A percentile compares a stretch with the other conserved stretches of the same genome.
Evolutionary conservation across 2,329 filamentous ascomycete species (phyloP).

Genomic region (Alternaria sp.): DNA sequence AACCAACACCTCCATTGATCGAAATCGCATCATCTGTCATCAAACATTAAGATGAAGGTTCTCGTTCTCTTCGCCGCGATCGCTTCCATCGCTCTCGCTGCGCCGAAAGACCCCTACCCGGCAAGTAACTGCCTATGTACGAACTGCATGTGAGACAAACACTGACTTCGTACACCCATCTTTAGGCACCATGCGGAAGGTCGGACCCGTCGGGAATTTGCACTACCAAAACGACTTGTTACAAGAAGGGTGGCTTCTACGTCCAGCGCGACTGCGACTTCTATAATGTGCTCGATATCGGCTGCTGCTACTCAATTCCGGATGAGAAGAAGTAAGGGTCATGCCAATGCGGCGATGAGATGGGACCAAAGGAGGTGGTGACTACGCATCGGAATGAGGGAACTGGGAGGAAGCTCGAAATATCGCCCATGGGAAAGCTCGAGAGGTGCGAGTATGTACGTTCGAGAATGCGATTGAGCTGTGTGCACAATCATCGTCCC

Average conservation of each 20-base stretch:
- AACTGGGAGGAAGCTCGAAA: not conserved
- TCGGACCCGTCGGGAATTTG: constrained; percentile 37
- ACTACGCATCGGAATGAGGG: not conserved
- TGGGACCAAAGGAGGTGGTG: not conserved
- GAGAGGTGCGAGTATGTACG: not conserved
- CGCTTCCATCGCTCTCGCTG: constrained; percentile 23
- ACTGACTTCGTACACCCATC: too few relatives aligned
- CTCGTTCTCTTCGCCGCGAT: constrained; percentile 20
- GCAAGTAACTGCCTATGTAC: too few relatives aligned
- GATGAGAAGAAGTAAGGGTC: constrained; percentile 17
- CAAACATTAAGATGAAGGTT: constrained; percentile 19
- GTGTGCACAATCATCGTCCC: not conserved
- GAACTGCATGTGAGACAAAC: too few relatives aligned
- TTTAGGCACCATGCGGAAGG: constrained; percentile 38
- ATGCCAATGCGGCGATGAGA: not conserved
- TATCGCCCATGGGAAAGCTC: not conserved
- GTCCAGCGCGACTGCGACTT: constrained; percentile 41
- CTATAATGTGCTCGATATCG: constrained; percentile 39
- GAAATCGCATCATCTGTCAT: not conserved
- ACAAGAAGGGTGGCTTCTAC: constrained; percentile 34
- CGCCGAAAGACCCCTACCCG: constrained; percentile 35
- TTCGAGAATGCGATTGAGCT: not conserved
- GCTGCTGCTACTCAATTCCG: constrained; percentile 39
- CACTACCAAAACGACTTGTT: constrained; percentile 32
- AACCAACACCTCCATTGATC: not conserved